phyloP scores from a whole-genome alignment of 371 early-diverging fungal species.

The Phascolomyces articulosus region DNA sequence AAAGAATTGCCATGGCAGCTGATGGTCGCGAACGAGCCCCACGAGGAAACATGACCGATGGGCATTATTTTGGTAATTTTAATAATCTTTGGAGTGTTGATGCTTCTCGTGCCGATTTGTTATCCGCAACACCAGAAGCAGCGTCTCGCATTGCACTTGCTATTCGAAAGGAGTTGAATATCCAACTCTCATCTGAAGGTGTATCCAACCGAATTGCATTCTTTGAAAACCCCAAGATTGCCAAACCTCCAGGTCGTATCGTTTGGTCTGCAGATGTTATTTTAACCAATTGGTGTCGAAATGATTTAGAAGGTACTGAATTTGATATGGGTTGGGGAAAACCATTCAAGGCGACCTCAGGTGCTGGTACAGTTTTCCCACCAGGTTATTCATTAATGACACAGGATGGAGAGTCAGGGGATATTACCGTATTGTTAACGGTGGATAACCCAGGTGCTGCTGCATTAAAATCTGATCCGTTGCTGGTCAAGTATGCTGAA shows the following conservation, averaged over 20 bases:
- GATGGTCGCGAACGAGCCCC: slow-evolving; percentile 43
- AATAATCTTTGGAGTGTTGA: slow-evolving; percentile 32
- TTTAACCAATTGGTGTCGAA: slow-evolving; percentile 48
- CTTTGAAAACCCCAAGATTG: slow-evolving; percentile 25
- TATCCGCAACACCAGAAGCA: slow-evolving; percentile 22
- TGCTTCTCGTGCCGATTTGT: slow-evolving; percentile 32
- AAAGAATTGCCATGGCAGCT: slow-evolving; percentile 42
- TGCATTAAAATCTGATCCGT: slow-evolving; percentile 26
- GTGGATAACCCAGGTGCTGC: slow-evolving; percentile 35
- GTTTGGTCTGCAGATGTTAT: slow-evolving; percentile 41
- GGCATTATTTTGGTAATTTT: slow-evolving; percentile 45
- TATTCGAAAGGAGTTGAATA: slow-evolving; percentile 27
- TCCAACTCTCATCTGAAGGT: slow-evolving; percentile 34
- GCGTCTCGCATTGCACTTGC: slow-evolving; percentile 39
- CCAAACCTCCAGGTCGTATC: slow-evolving; percentile 19
- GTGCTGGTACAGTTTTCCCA: slow-evolving; percentile 26
- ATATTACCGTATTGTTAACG: slow-evolving; percentile 30
- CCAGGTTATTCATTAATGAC: slow-evolving; percentile 43
- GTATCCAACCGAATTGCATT: slow-evolving; percentile 40
- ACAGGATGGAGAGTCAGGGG: slow-evolving; percentile 30
- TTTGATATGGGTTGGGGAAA: slow-evolving; percentile 47
- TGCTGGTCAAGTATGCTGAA: slow-evolving; percentile 40
- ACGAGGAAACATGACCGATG: slow-evolving; percentile 28
- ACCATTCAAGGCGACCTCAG: slow-evolving; percentile 35
- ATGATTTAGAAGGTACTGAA: slow-evolving; percentile 40